Base-by-base conservation (phyloP, 2,329 filamentous ascomycete genomes). In the Talaromyces sp. region DNA sequence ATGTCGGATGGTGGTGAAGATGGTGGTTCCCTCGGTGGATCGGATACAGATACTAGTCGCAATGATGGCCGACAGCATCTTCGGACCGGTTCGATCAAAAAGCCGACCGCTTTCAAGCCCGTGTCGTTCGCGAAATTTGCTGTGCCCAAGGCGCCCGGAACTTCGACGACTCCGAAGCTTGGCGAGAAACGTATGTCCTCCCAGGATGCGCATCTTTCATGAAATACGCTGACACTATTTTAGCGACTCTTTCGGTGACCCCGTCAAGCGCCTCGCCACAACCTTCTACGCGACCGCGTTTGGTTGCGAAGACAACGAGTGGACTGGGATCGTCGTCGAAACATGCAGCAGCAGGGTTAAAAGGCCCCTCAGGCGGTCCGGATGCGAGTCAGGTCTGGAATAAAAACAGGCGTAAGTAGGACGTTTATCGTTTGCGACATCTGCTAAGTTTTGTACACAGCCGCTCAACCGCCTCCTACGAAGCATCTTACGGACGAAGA, bases 371-470 rank as follows among this genome's bases (percentile, higher is more conserved):
- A 68, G 76, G 76, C 69, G 85, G 84, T n/a, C 86, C 87, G 59
- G 86, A 89, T 76, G 85, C 85, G n/a, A 88, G 82, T 75, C 87
- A 88, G 76, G 87, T 89, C 60, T 89, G 87, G 87, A 89, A 89
- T 73, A 89, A 88, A 77, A 89, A 89, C 73, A 82, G 86, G 77
- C 86, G 86, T 82, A 81, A 72, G 81, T 65, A n/a, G 31, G 62
- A 53, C 34, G 22, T n/a, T 45, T 45, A 19, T 45, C 19, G 17
- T 27, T 45, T 45, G 36, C 43, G 61, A 53, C 56, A 25, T 7
- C 4, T 58, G 58, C 72, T 77, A 67, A 74, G 63, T 61, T 61
- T 65, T 51, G 27, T 36, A 64, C 66, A 63, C 51, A 70, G 83
- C 85, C 64, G 77, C 82, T 31, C 82, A 83, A 67, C 82, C 83